Base-by-base conservation (phyloP, 192 early-diverging fungal species). In the Coemansia sp. region DNA sequence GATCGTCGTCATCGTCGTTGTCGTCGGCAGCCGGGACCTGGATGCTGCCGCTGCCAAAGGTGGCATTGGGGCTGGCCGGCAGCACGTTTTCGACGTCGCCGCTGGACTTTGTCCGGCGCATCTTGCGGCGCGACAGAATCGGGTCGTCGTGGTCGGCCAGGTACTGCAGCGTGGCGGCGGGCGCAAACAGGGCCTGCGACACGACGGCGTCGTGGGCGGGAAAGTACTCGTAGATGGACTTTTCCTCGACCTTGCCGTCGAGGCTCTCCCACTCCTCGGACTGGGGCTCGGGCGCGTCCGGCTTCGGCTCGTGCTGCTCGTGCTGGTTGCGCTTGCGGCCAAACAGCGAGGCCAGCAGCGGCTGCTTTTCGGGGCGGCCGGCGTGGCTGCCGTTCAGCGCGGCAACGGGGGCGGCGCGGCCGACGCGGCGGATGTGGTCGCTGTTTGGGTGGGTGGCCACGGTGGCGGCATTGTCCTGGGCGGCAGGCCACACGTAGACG, bases 401-500 rank as follows among this genome's bases (percentile, higher is more conserved):
- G 49, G 57, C 28, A 45, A 44, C 32, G 22, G 41, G 22, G 20
- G 42, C 11, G 29, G 66, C 26, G 43, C 53, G 19, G 22, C 43
- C 52, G 31, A 51, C 53, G 21, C 53, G 62, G n/a, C 55, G 62
- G 14, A 72, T 74, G 31, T 58, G 77, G 51, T 64, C 59, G 10
- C 49, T 45, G 20, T 58, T 57, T 1, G 75, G 67, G 35, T 73
- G 62, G 0, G 67, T 78, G 54, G 70, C 61, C 2, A 67, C 67
- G 4, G 70, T 71, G 28, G 68, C 74, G 2, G 67, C 75, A 34
- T 75, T 79, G 66, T 79, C 67, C 64, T 81, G 70, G 10, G 70
- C 70, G 2, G 54, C 65, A 0, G 71, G 45, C 72, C 89, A 93
- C 27, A 95, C 67, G 59, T 88, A 90, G 3, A 92, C 76, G 46